Evolutionary conservation across 2,329 filamentous ascomycete genomes (phyloP), one percentile per base, ranked within the genome.

Genomic region (Lachnellula suecica): DNA sequence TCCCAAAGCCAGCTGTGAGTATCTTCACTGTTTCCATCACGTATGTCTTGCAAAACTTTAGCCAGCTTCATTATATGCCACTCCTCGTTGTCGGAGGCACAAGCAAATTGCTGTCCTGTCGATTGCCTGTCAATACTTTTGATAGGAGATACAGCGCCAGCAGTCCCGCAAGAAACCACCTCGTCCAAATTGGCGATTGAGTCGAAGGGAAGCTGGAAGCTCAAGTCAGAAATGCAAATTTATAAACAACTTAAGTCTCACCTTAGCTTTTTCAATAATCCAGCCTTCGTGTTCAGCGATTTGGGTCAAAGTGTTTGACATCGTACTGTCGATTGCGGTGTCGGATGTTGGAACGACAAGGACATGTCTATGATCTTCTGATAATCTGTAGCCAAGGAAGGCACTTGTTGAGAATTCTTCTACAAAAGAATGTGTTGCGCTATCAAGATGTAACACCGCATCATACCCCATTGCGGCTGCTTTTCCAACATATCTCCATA

Each of bases 371-470:
- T n/a, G n/a, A n/a, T 63, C 61, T 8, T 62, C 62, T 2, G 78
- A 77, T 3, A 78, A 81, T 40, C 84, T 77, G 5, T 89, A 87
- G 3, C 91, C 94, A 59, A 97, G 88, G 70, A 99, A 97, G 1
- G 91, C 93, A 58, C 87, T 92, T 0, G 94, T 97, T 61, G 88
- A 94, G 69, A 97, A 99, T 78, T 99, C 93, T 66, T 99, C 93
- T 57, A 99, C 83, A 69, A 95, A 91, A 54, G 83, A 87, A 62
- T 92, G 82, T 9, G 83, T 89, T 66, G 85, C 85, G 69, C 89
- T 94, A 72, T 97, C 94, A 49, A 97, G 76, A 70, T 97, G 93
- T 65, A 97, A 77, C 2, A 93, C 97, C 66, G 97, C 97, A n/a
- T 90, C 92, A 66, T 82, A 97, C 27, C 93, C 93, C 54, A 90